Percentiles rank a stretch among this genome's conserved stretches.
Evolutionary conservation across 768 basidiomycete species (phyloP).

Genomic region (Sistotremastrum suecicum): DNA sequence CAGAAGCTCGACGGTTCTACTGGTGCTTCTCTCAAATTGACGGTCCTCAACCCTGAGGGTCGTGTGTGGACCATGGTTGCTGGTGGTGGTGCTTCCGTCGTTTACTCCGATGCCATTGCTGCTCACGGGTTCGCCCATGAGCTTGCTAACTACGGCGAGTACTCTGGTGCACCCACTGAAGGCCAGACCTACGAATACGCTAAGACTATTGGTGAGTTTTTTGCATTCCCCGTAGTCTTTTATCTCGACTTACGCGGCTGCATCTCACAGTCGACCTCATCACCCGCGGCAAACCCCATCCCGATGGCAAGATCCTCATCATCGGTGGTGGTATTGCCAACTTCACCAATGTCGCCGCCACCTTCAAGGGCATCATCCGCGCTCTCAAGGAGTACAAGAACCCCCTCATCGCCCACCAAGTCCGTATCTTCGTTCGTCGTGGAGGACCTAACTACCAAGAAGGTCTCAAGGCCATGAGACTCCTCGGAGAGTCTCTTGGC

Average conservation of each 20-base stretch:
- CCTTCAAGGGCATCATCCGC: slow-evolving; percentile 99
- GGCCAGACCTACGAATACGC: slow-evolving; percentile 99
- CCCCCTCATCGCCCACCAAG: slow-evolving; percentile 67
- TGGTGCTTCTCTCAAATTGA: slow-evolving; percentile 95
- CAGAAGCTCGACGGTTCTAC: slow-evolving; percentile 96
- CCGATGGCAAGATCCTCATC: slow-evolving; percentile 93
- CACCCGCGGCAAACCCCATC: slow-evolving; percentile 64
- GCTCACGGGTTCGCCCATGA: slow-evolving; percentile 95
- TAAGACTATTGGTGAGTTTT: slow-evolving; percentile 78
- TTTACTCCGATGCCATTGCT: slow-evolving; percentile 64
- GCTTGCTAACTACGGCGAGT: slow-evolving; percentile 98
- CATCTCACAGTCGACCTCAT: slow-evolving; percentile 65
- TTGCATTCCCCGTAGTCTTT: background rate
- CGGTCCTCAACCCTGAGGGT: slow-evolving; percentile 88
- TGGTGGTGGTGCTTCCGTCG: slow-evolving; percentile 76
- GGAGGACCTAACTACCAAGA: slow-evolving; percentile 99
- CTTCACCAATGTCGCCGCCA: slow-evolving; percentile 98
- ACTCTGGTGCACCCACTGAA: slow-evolving; percentile 95
- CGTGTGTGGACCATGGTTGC: slow-evolving; percentile 99
- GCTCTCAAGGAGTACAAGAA: slow-evolving; percentile 89
- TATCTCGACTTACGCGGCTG: slow-evolving; percentile 3
- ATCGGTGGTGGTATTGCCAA: slow-evolving; percentile 99
- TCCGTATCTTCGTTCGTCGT: slow-evolving; percentile 94
- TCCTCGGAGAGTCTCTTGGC: slow-evolving; percentile 90
- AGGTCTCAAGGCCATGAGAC: slow-evolving; percentile 93